Base-by-base conservation (phyloP, 257 asterid genomes). In the Plectranthus barbatus region DNA sequence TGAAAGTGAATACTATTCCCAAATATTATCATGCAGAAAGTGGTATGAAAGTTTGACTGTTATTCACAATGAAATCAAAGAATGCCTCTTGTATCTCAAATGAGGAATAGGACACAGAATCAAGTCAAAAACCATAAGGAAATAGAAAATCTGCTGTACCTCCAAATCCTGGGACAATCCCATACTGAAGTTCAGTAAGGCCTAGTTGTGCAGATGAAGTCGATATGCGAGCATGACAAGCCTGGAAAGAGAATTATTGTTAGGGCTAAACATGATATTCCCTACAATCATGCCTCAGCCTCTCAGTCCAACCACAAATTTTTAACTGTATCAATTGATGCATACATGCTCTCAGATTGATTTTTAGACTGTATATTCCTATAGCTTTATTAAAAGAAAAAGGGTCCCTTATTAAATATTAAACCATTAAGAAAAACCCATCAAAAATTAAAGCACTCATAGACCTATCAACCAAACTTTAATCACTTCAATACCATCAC, bases 151-250 rank as follows among this genome's bases (percentile, higher is more conserved):
- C 33, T 49, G 24, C 51, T 24, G 34, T 72, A 84, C 84, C 88
- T 65, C 88, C 91, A 73, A 72, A 56, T 58, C 88, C 88, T 60
- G 92, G 92, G 71, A 84, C 69, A 56, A 80, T 39, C 50, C 88
- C 86, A 64, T 75, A 77, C 67, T 80, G 80, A 37, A 84, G 77
- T 68, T 84, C 85, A 34, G 85, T 80, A 58, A 80, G 77, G 37
- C 86, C 86, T 39, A 82, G 65, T 70, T 80, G 79, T 64, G 85
- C 83, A 48, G 76, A 64, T 57, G 87, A 49, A 47, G 85, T 78
- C 26, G 87, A 72, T 72, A 82, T 71, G 54, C 87, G 80, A 42
- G 87, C 89, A 76, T 73, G 84, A 64, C 82, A 82, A 1, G 86
- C 92, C 85, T 80, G 82, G 57, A 68, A 52, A 11, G 48, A 66